Evolutionary conservation across 1,284 basidiomycete species (phyloP).

Genomic region (Ustilago nuda): DNA sequence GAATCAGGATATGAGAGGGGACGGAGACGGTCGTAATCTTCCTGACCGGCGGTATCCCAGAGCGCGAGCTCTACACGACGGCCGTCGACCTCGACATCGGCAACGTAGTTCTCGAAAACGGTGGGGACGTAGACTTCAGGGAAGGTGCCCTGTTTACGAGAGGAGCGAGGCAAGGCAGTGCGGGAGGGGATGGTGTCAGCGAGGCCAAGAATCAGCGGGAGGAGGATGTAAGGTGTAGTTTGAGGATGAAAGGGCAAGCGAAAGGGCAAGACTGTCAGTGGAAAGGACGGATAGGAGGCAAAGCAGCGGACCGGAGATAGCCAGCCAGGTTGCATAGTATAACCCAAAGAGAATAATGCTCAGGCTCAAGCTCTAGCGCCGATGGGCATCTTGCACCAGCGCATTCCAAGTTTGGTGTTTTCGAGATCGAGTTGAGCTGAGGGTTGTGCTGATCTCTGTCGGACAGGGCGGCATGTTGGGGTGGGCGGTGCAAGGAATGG

Average conservation of each 20-base stretch:
- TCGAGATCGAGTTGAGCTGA: background rate
- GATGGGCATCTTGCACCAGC: background rate
- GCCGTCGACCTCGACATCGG: constrained; percentile 88
- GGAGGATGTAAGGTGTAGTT: background rate
- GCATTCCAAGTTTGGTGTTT: background rate
- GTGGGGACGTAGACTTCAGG: constrained; percentile 94
- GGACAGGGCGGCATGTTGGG: background rate
- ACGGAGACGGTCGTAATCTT: constrained; percentile 74
- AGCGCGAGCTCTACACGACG: constrained; percentile 91
- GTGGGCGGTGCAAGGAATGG: background rate
- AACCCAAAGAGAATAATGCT: background rate
- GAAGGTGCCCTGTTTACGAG: constrained; percentile 77
- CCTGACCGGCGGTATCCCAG: constrained; percentile 96
- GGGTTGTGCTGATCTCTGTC: background rate
- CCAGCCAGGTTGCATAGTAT: background rate
- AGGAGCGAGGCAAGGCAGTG: background rate
- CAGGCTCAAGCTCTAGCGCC: background rate
- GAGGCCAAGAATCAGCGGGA: background rate
- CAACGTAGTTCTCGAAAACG: constrained; percentile 90
- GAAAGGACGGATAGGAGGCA: background rate
- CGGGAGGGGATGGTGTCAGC: background rate
- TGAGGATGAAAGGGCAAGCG: background rate
- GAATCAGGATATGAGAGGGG: constrained; percentile 87
- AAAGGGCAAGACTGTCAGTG: background rate
- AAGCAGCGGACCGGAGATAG: background rate